These are phyloP conservation scores for Naganishia onofrii DNA, from an alignment of 768 basidiomycete genomes.

Conservation along the genomic window DNA sequence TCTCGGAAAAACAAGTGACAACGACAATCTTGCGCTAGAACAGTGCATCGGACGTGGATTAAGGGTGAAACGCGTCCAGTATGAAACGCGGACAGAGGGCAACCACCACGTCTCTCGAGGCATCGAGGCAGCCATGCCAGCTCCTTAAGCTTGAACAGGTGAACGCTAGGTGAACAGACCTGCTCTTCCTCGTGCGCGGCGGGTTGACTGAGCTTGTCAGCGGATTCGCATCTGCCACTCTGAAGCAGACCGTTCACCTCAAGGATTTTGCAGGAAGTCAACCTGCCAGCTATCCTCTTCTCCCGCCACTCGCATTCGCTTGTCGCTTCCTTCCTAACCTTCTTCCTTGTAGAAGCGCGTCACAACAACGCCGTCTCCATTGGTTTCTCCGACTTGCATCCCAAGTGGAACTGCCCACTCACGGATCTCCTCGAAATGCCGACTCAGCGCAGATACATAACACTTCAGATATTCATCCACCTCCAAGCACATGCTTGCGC, in stretches of 20 bases:
- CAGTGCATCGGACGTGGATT: neutral
- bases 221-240: no score
- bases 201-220: no score
- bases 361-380: no score
- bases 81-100: neutral
- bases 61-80: neutral
- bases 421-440: neutral
- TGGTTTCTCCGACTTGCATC: neutral
- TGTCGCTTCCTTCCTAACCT: no score
- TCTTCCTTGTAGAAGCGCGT: no score
- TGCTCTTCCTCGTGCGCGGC: no score
- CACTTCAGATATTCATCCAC: neutral
- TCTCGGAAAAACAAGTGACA: neutral
- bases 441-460: neutral
- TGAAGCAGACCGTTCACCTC: no score
- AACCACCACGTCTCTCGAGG: neutral
- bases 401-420: neutral
- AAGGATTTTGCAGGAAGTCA: neutral
- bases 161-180: no score
- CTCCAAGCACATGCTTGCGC: neutral
- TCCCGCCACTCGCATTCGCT: no score
- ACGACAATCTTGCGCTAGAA: conserved; percentile 3
- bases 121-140: no score
- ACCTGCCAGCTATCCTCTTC: no score
- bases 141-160: no score